These are phyloP conservation scores for Auriscalpium microsporum DNA, from an alignment of 768 basidiomycete species.

Conservation along the genomic window DNA sequence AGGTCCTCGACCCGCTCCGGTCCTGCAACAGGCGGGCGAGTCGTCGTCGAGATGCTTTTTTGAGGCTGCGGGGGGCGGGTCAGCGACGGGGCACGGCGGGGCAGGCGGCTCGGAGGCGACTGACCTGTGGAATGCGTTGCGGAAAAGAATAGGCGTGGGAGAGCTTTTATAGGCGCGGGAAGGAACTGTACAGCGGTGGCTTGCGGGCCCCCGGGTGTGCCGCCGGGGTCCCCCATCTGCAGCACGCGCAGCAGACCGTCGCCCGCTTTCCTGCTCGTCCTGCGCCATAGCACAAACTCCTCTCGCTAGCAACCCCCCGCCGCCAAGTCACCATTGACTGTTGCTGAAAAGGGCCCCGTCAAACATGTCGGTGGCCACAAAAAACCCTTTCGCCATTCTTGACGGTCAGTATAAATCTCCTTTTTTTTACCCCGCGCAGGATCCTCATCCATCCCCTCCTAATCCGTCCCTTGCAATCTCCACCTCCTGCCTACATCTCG, in stretches of 20 bases:
- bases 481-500: neutral
- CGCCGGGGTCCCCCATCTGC: conserved; percentile 13
- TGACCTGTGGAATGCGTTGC: conserved; percentile 64
- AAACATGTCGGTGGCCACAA: conserved; percentile 86
- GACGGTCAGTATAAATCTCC: conserved; percentile 44
- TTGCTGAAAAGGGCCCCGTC: conserved; percentile 49
- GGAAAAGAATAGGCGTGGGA: neutral
- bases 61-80: conserved; percentile 36
- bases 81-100: conserved; percentile 9
- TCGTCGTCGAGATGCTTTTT: conserved; percentile 90
- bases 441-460: neutral
- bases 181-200: conserved; percentile 30
- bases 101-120: conserved; percentile 20
- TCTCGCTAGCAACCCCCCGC: neutral
- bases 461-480: neutral
- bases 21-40: conserved; percentile 58
- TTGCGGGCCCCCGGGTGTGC: conserved; percentile 17
- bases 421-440: neutral
- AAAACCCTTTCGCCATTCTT: conserved; percentile 79
- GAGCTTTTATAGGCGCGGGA: conserved; percentile 19
- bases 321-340: neutral
- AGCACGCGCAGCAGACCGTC: neutral
- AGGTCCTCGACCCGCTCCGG: conserved; percentile 73
- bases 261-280: neutral
- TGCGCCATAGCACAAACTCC: conserved; percentile 1